Evolutionary conservation across 2,329 filamentous ascomycete species (phyloP), one percentile per base, ranked within the genome.

Genomic region (Curvularia lunata): DNA sequence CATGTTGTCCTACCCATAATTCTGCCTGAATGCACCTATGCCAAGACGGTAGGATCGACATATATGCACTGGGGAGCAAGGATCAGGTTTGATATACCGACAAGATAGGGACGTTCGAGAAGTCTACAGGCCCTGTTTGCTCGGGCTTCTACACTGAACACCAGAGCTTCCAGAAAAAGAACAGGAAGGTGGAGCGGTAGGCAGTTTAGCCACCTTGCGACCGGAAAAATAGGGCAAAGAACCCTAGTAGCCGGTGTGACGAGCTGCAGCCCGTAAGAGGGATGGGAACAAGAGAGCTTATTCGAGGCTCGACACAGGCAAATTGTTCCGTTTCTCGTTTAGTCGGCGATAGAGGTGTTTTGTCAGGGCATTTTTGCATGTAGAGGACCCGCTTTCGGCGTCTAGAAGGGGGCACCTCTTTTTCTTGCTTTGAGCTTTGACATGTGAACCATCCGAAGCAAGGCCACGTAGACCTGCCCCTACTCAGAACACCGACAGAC

Each of bases 391-490:
- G 30, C 45, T 48, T n/a, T n/a, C 30, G 18, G 45, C 28, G 45
- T 25, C 30, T 48, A 5, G 45, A 37, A 37, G 21, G 45, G 28
- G 41, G 12, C 28, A 23, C 16, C 21, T 42, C 12, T 23, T 6
- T 23, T 28, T 45, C 8, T 30, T 9, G 28, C 13, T 37, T 48
- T 38, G 32, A 25, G 46, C 8, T 38, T 28, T 49, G 34, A 40
- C 47, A 49, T 40, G 47, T 49, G 47, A 49, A 48, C 25, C 21
- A 23, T 25, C n/a, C 34, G 23, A 23, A 34, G 30, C 32, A 49
- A 40, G 32, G 32, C 21, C 21, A 27, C 21, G 32, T 40, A 18
- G 28, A 49, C 47, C 21, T 19, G 10, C 28, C 41, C 41, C 23
- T 43, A 25, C 27, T 25, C 9, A 49, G 19, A 49, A 18, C 16